A percentile compares a stretch with the other conserved stretches of the same genome.
phyloP scores from a whole-genome alignment of 2,329 filamentous ascomycete species.

The Teratosphaeria zuluensis region DNA sequence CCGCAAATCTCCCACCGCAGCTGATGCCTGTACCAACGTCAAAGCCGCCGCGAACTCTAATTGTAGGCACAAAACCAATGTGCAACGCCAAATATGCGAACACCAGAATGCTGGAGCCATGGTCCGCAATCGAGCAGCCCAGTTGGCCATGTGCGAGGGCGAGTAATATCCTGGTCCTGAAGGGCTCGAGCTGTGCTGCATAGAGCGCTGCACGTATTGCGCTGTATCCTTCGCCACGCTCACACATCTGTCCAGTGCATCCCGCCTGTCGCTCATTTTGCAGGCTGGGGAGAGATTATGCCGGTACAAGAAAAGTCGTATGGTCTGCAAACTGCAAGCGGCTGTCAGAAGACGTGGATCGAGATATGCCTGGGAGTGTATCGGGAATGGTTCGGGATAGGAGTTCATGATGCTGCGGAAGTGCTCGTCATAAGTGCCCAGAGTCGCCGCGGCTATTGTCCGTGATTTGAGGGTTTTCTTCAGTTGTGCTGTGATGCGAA shows the following conservation, averaged over 20 bases:
- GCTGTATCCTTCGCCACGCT: constrained; percentile 69
- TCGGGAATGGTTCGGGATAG: constrained; percentile 67
- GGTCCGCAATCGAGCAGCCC: constrained; percentile 51
- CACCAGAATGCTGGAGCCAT: constrained; percentile 67
- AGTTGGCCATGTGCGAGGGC: constrained; percentile 28
- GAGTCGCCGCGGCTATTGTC: constrained; percentile 54
- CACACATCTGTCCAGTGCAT: constrained; percentile 69
- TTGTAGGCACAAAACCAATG: constrained; percentile 67
- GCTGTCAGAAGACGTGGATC: constrained; percentile 67
- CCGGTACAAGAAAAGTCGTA: constrained; percentile 75
- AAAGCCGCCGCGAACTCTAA: constrained; percentile 64
- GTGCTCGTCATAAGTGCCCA: constrained; percentile 72
- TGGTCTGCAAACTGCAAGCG: constrained; percentile 68
- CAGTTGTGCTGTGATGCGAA: constrained; percentile 66
- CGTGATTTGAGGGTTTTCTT: constrained; percentile 60
- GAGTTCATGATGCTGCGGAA: constrained; percentile 64
- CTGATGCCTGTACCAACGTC: constrained; percentile 61
- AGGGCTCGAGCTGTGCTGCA: constrained; percentile 31
- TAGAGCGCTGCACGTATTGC: constrained; percentile 59
- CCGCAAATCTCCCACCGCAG: constrained; percentile 59
- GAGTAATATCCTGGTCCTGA: constrained; percentile 16
- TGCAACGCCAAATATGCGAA: constrained; percentile 78
- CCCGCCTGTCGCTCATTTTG: constrained; percentile 52
- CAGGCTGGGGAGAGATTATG: constrained; percentile 75
- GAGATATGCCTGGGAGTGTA: constrained; percentile 55